Percentiles rank a stretch among this genome's conserved stretches.
Evolutionary conservation across 305 asterid species (phyloP).

Genomic region (Coffea humblotiana): DNA sequence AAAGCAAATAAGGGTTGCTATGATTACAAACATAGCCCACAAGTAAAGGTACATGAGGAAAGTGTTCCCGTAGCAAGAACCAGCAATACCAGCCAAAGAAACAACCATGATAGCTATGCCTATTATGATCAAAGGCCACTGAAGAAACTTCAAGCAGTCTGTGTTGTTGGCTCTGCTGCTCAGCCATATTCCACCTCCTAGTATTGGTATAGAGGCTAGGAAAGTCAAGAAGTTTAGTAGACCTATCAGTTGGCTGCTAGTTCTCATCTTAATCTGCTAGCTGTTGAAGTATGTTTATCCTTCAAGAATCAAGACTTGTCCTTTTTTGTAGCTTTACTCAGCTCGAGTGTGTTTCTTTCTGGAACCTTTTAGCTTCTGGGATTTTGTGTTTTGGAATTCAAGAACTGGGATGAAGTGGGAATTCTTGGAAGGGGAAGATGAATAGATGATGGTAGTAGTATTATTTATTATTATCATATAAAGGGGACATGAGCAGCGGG

Average conservation of each 20-base stretch:
- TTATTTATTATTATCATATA: neutral
- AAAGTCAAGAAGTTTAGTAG: slow-evolving; percentile 42
- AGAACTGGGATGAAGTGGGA: neutral
- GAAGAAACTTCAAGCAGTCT: slow-evolving; percentile 44
- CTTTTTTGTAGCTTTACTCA: neutral
- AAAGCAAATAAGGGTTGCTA: slow-evolving; percentile 39
- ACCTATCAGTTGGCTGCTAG: slow-evolving; percentile 44
- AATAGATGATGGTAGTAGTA: neutral
- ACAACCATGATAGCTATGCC: slow-evolving; percentile 43
- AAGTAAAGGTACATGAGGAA: slow-evolving; percentile 55
- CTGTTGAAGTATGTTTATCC: neutral
- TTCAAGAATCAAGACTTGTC: neutral
- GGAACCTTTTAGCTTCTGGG: neutral
- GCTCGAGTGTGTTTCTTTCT: neutral
- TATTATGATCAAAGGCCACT: slow-evolving; percentile 43
- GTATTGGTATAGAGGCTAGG: slow-evolving; percentile 40
- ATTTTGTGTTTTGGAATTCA: neutral
- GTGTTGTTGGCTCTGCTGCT: slow-evolving; percentile 47
- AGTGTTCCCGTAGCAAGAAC: slow-evolving; percentile 51
- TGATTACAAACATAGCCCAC: slow-evolving; percentile 49
- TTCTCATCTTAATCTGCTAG: slow-evolving; percentile 25
- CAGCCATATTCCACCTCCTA: slow-evolving; percentile 53
- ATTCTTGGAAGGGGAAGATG: neutral
- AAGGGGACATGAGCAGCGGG: neutral
- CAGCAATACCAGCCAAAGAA: slow-evolving; percentile 53